A percentile compares a stretch with the other conserved stretches of the same genome.
Conservation (phyloP, 2,329 filamentous ascomycete genomes). For the Dendrostoma leiphaemia region DNA sequence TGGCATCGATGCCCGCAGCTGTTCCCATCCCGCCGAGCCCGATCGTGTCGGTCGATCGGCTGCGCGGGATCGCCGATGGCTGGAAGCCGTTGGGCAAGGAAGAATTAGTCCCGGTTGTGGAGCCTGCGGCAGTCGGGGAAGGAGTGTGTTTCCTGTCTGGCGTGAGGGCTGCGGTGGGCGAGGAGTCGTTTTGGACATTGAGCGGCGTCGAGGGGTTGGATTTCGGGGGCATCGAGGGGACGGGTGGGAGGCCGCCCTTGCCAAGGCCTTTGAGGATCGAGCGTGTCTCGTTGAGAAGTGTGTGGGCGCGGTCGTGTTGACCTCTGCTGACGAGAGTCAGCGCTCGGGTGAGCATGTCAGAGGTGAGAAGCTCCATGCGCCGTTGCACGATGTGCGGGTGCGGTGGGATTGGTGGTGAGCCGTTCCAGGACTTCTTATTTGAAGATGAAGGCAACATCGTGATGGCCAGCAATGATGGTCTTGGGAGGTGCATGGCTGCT, state of each 20-base stretch:
- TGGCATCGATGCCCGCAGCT: constrained; percentile 73
- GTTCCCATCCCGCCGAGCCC: constrained; percentile 44
- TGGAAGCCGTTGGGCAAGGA: constrained; percentile 29
- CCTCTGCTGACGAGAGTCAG: constrained; percentile 86
- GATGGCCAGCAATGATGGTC: constrained; percentile 88
- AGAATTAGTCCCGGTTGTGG: constrained; percentile 26
- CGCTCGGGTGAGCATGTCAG: constrained; percentile 93
- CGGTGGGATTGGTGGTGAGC: constrained; percentile 81
- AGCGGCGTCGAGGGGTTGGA: constrained; percentile 51
- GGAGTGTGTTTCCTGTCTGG: constrained; percentile 56
- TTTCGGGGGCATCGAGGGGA: constrained; percentile 61
- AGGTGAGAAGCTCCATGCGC: constrained; percentile 95
- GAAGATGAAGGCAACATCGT: constrained; percentile 80
- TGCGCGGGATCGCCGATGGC: constrained; percentile 43
- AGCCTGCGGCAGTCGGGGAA: constrained; percentile 45
- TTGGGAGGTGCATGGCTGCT: constrained; percentile 77
- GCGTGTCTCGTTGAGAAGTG: constrained; percentile 86
- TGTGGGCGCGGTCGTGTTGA: constrained; percentile 91
- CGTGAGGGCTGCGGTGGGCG: constrained; percentile 42
- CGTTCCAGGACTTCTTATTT: constrained; percentile 62
- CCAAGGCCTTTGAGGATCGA: constrained; percentile 94
- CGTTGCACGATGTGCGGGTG: constrained; percentile 94
- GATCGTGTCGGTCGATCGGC: constrained; percentile 57
- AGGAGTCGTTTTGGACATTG: constrained; percentile 36
- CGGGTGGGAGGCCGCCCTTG: constrained; percentile 88